Evolutionary conservation across 257 asterid species (phyloP).

Genomic region (Cinchona pubescens): DNA sequence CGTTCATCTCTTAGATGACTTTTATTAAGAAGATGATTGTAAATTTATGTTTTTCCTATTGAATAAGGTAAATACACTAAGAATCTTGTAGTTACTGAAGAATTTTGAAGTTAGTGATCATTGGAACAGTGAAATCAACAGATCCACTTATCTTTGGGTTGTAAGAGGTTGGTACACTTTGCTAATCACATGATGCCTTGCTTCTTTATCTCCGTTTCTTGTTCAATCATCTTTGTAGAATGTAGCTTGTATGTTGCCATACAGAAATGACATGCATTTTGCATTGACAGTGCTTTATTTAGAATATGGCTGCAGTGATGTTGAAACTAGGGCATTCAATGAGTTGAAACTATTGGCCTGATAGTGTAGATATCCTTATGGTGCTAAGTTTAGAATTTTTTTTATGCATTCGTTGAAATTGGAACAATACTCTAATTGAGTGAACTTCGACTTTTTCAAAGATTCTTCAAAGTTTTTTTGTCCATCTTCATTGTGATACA

Average conservation of each 20-base stretch:
- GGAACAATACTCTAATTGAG: neutral
- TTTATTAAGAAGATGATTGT: neutral
- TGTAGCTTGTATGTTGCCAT: neutral
- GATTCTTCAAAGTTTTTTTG: neutral
- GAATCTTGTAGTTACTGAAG: neutral
- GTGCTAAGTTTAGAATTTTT: slow-evolving; percentile 2
- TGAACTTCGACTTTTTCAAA: neutral
- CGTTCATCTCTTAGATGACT: neutral
- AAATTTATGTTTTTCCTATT: neutral
- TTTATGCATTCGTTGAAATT: neutral
- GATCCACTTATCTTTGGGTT: neutral
- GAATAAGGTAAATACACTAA: neutral
- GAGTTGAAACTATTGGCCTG: neutral
- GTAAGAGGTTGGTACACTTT: neutral
- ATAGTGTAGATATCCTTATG: neutral
- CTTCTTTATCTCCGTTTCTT: neutral
- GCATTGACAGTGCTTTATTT: neutral
- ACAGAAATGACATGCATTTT: neutral
- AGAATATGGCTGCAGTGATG: neutral
- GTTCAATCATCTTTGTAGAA: neutral
- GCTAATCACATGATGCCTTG: neutral
- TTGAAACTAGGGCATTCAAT: neutral
- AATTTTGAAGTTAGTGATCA: neutral
- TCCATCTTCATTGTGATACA: neutral
- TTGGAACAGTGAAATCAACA: neutral